Evolutionary conservation across 495 filamentous ascomycete species (phyloP).

Genomic region (Aspergillus biplanus): DNA sequence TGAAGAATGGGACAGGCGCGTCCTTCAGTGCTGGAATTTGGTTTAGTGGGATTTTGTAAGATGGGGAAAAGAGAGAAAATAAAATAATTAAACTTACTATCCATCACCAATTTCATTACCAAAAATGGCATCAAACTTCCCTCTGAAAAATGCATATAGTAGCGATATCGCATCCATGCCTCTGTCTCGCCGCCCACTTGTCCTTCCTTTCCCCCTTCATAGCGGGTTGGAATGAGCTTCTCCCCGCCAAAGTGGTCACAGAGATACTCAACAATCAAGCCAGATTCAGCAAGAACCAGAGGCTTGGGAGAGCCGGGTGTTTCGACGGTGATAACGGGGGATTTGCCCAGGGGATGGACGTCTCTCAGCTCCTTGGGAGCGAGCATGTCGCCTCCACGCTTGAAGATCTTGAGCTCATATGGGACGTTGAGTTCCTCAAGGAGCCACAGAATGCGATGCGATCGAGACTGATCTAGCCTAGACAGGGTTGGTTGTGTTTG

Average conservation of each 20-base stretch:
- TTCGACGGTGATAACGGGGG: slow-evolving; percentile 70
- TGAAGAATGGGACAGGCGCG: slow-evolving; percentile 77
- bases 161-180: slow-evolving; percentile 75
- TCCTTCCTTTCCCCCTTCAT: slow-evolving; percentile 50
- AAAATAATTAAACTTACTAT: slow-evolving; percentile 48
- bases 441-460: slow-evolving; percentile 87
- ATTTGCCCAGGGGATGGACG: slow-evolving; percentile 85
- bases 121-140: slow-evolving; percentile 75
- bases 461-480: slow-evolving; percentile 57
- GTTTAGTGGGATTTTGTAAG: not conserved
- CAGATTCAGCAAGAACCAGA: slow-evolving; percentile 78
- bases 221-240: slow-evolving; percentile 66
- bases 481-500: not conserved
- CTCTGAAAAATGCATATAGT: slow-evolving; percentile 82
- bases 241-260: slow-evolving; percentile 66
- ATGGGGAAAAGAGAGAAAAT: not conserved
- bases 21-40: slow-evolving; percentile 57
- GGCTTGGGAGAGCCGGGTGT: slow-evolving; percentile 48
- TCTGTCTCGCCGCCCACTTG: slow-evolving; percentile 71
- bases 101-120: slow-evolving; percentile 60
- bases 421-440: slow-evolving; percentile 80
- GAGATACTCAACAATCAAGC: slow-evolving; percentile 78
- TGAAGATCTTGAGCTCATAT: slow-evolving; percentile 78
- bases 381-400: slow-evolving; percentile 60
- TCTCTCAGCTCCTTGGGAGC: slow-evolving; percentile 75